phyloP scores from a whole-genome alignment of 345 rosid genomes.

The Citrus medica region DNA sequence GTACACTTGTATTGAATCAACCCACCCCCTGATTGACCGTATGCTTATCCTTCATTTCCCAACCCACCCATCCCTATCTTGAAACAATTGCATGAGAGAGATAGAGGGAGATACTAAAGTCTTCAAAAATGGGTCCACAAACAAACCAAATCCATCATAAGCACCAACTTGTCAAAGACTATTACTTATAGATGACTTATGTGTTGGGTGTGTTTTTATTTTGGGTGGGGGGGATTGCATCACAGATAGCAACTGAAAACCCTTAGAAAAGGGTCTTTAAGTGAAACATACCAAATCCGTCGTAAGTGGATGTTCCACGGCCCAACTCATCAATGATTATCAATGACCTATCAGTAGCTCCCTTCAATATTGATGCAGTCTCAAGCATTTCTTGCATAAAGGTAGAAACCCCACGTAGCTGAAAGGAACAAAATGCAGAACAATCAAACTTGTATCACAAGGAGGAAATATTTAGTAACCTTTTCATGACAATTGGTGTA shows the following conservation, averaged over 20 bases:
- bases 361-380: conserved; percentile 93
- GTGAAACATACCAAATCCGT: conserved; percentile 84
- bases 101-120: not conserved
- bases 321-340: conserved; percentile 97
- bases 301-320: conserved; percentile 96
- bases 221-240: not conserved
- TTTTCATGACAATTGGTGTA: not conserved
- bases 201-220: no score
- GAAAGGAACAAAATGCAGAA: conserved; percentile 12
- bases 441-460: conserved; percentile 4
- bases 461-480: not conserved
- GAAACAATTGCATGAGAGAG: not conserved
- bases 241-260: not conserved
- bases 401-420: conserved; percentile 96
- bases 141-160: conserved; percentile 94
- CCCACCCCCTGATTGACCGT: not conserved
- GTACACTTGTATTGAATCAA: not conserved
- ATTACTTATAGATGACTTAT: conserved; percentile 32
- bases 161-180: conserved; percentile 87
- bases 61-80: not conserved
- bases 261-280: not conserved
- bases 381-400: conserved; percentile 99
- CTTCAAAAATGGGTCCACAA: not conserved
- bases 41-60: not conserved
- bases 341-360: conserved; percentile 83